Evolutionary conservation across 345 rosid genomes (phyloP).

Genomic region (Eucalyptus camaldulensis): DNA sequence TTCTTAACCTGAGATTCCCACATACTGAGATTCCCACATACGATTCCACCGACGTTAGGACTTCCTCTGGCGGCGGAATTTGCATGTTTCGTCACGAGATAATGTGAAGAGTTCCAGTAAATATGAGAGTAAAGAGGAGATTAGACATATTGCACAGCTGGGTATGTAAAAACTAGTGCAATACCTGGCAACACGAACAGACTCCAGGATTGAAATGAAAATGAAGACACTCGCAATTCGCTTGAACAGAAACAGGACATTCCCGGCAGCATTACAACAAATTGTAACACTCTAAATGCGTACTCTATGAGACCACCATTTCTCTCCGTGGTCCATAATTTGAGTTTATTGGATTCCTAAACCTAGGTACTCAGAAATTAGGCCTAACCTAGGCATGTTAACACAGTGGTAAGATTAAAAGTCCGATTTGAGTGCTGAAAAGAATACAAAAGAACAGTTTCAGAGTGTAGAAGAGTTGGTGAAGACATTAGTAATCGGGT

Average conservation of each 20-base stretch:
- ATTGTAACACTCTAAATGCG: neutral
- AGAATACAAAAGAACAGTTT: neutral
- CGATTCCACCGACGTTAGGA: neutral
- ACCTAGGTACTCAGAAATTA: neutral
- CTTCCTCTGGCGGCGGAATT: neutral
- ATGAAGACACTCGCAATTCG: neutral
- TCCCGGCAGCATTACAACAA: neutral
- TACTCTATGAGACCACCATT: neutral
- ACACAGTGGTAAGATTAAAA: neutral
- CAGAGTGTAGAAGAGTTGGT: neutral
- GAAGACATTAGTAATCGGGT: neutral
- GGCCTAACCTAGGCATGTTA: neutral
- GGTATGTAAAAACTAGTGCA: neutral
- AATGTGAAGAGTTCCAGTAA: neutral
- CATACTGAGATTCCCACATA: neutral
- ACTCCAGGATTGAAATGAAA: neutral
- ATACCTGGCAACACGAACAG: neutral
- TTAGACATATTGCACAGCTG: neutral
- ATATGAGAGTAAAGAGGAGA: neutral
- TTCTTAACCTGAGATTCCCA: neutral
- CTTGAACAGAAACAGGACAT: neutral
- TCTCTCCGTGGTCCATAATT: neutral
- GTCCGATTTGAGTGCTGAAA: neutral
- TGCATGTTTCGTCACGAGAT: neutral
- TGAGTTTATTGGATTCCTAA: neutral